Conservation (phyloP, 169 alveolate species). For the Cryptosporidium xiaoi region DNA sequence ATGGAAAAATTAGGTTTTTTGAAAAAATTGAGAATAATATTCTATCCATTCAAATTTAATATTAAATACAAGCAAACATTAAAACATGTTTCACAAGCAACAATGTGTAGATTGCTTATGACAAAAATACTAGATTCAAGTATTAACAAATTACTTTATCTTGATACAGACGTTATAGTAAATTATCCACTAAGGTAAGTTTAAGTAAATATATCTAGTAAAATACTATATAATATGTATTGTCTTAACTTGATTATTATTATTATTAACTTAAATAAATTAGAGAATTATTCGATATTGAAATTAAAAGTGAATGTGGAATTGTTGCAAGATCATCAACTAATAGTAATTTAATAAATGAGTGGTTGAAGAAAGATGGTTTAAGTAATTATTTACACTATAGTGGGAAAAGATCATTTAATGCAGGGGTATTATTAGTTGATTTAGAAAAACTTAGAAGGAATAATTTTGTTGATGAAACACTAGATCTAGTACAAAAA, state of each 20-base stretch:
- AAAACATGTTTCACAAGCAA: conserved; percentile 71
- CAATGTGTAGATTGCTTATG: conserved; percentile 72
- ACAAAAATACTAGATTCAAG: conserved; percentile 37
- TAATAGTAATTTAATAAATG: conserved; percentile 51
- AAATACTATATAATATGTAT: background rate
- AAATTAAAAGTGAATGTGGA: conserved; percentile 61
- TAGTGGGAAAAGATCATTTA: conserved; percentile 54
- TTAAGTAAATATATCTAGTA: background rate
- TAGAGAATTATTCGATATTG: conserved; percentile 46
- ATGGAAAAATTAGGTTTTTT: conserved; percentile 28
- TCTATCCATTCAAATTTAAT: conserved; percentile 53
- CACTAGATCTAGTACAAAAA: conserved; percentile 46
- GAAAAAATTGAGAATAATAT: conserved; percentile 25
- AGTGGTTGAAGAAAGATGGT: conserved; percentile 66
- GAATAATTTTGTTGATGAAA: conserved; percentile 45
- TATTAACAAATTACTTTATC: conserved; percentile 61
- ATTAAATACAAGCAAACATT: conserved; percentile 55
- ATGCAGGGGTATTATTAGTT: conserved; percentile 71
- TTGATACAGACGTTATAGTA: conserved; percentile 68
- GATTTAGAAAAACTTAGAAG: conserved; percentile 43
- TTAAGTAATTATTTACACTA: conserved; percentile 4
- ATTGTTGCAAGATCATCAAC: conserved; percentile 72
- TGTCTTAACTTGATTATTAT: background rate
- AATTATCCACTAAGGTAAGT: conserved; percentile 63
- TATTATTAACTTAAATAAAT: no score